These are phyloP conservation scores for Cucurbita moschata DNA, from an alignment of 306 rosid species.

Conservation along the genomic window DNA sequence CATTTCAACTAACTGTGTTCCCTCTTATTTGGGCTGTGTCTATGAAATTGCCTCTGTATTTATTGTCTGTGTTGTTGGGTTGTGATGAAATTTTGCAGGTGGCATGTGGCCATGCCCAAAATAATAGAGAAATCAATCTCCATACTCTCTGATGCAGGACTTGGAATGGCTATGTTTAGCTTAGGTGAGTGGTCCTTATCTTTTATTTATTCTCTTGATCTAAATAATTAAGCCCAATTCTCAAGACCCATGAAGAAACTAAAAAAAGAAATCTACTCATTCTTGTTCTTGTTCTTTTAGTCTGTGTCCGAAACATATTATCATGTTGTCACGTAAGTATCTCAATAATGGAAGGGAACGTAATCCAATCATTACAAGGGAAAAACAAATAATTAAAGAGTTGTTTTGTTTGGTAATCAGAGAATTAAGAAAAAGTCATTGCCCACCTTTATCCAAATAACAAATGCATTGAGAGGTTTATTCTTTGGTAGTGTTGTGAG, in stretches of 20 bases:
- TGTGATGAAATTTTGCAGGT: constrained; percentile 28
- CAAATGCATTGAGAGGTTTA: background rate
- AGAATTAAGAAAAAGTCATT: background rate
- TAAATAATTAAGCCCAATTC: background rate
- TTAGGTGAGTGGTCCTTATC: constrained; percentile 51
- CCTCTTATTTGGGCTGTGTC: background rate
- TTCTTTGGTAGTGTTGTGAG: background rate
- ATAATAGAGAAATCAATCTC: constrained; percentile 70
- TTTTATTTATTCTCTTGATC: background rate
- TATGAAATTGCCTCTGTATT: background rate
- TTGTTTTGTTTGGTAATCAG: background rate
- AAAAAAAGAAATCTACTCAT: background rate
- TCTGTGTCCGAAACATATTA: background rate
- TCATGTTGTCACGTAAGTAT: constrained; percentile 5
- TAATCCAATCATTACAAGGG: background rate
- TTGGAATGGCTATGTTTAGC: constrained; percentile 99
- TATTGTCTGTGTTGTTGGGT: background rate
- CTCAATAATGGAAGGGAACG: background rate
- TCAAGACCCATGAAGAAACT: background rate
- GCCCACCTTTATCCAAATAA: background rate
- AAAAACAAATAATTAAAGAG: background rate
- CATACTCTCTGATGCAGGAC: constrained; percentile 95
- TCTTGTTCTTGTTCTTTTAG: too few relatives aligned
- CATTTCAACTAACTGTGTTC: background rate
- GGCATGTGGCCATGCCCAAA: constrained; percentile 80